Evolutionary conservation across 2,329 filamentous ascomycete genomes (phyloP).

Genomic region (Microcera coccophila): DNA sequence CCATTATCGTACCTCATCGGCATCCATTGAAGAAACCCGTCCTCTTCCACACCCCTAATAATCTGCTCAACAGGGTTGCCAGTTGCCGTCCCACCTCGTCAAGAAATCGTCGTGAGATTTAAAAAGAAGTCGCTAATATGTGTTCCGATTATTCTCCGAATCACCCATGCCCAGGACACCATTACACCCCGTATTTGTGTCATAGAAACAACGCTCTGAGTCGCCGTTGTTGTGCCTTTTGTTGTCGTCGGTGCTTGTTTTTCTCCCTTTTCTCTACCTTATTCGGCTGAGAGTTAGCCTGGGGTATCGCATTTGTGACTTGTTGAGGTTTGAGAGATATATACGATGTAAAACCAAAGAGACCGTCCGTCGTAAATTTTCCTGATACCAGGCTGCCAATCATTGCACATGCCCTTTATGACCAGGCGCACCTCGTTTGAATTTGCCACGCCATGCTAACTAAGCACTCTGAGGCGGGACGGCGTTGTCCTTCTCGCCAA

Average conservation of each 20-base stretch:
- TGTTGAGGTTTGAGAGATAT: no score
- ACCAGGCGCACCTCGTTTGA: conserved; percentile 2
- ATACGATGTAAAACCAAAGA: no score
- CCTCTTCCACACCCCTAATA: not conserved
- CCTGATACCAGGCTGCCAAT: no score
- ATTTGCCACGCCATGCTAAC: conserved; percentile 18
- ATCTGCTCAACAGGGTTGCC: not conserved
- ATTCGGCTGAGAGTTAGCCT: no score
- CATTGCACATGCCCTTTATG: no score
- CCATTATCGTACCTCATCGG: not conserved
- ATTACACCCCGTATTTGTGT: conserved; percentile 14
- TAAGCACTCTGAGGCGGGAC: conserved; percentile 31
- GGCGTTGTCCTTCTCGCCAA: conserved; percentile 23
- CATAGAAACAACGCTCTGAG: no score
- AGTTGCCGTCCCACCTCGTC: not conserved
- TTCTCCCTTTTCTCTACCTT: no score
- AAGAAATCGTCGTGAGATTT: conserved; percentile 15
- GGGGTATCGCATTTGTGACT: no score
- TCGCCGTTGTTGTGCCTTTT: no score
- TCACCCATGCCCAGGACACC: conserved; percentile 9
- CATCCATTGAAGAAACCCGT: not conserved
- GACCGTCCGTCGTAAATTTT: no score
- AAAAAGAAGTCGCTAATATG: conserved; percentile 21
- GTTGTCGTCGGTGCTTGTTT: no score
- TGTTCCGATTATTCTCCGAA: conserved; percentile 13